A percentile compares a stretch with the other conserved stretches of the same genome.
Evolutionary conservation across 2,329 filamentous ascomycete species (phyloP).

Genomic region (Stagonosporopsis cucurbitacearum): DNA sequence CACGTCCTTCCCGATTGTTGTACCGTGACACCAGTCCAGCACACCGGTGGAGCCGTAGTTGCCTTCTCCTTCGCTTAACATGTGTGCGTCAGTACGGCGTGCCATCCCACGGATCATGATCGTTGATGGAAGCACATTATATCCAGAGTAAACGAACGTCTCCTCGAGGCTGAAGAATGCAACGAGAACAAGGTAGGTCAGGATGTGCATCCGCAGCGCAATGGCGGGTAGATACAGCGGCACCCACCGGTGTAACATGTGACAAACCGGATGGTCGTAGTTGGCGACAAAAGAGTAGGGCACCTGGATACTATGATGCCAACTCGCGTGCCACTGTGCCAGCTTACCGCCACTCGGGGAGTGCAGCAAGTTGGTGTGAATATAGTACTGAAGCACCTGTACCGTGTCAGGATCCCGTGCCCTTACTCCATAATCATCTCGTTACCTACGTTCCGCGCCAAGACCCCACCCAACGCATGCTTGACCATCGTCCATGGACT

Average conservation of each 20-base stretch:
- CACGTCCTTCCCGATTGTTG: conserved; percentile 62
- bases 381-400: conserved; percentile 71
- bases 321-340: conserved; percentile 55
- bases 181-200: conserved; percentile 73
- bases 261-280: conserved; percentile 71
- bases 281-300: conserved; percentile 69
- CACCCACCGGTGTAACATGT: conserved; percentile 68
- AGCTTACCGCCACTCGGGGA: conserved; percentile 37
- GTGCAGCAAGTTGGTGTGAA: conserved; percentile 78
- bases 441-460: conserved; percentile 62
- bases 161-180: conserved; percentile 70
- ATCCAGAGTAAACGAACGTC: conserved; percentile 71
- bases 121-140: conserved; percentile 65
- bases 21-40: conserved; percentile 50
- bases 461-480: conserved; percentile 60
- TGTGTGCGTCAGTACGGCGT: conserved; percentile 64
- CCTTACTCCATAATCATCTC: not conserved
- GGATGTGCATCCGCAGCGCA: conserved; percentile 70
- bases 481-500: conserved; percentile 67
- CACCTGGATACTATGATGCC: conserved; percentile 65
- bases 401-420: not conserved
- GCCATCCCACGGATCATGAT: conserved; percentile 66
- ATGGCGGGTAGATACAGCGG: conserved; percentile 71
- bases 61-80: conserved; percentile 61
- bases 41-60: conserved; percentile 70